A percentile compares a stretch with the other conserved stretches of the same genome.
Conservation (phyloP, 257 asterid species). For the Lithospermum erythrorhizon region DNA sequence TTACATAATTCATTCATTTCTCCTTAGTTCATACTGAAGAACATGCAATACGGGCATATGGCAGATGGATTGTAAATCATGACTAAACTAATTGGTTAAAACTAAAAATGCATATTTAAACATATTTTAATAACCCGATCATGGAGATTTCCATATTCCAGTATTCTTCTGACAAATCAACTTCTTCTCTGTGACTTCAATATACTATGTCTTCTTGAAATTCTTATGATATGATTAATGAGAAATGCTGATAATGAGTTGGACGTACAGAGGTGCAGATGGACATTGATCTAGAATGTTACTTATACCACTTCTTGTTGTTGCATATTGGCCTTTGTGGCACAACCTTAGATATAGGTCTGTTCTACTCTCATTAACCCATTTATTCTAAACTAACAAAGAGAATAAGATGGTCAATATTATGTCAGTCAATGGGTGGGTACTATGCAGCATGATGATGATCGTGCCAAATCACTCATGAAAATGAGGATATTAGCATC, state of each 20-base stretch:
- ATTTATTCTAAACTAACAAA: not conserved
- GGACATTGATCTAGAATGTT: not conserved
- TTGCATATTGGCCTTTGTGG: too few species aligned
- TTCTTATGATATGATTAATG: not conserved
- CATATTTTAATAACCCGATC: not conserved
- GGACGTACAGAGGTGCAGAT: not conserved
- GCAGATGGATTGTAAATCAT: not conserved
- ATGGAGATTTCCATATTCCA: not conserved
- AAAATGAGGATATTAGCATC: not conserved
- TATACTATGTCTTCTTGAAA: not conserved
- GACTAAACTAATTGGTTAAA: not conserved
- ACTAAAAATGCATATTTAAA: not conserved
- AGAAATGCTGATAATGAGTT: not conserved
- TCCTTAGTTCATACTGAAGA: slow-evolving; percentile 2
- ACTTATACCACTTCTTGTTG: not conserved
- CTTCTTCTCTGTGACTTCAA: not conserved
- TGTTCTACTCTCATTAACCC: too few species aligned
- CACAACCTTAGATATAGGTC: too few species aligned
- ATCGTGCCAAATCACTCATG: not conserved
- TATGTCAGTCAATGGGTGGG: not conserved
- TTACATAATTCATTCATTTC: not conserved
- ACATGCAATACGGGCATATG: not conserved
- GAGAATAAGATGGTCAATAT: not conserved
- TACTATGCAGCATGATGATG: not conserved
- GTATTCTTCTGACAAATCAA: not conserved